Evolutionary conservation across 495 filamentous ascomycete genomes (phyloP).

Genomic region (Penicillium roqueforti): DNA sequence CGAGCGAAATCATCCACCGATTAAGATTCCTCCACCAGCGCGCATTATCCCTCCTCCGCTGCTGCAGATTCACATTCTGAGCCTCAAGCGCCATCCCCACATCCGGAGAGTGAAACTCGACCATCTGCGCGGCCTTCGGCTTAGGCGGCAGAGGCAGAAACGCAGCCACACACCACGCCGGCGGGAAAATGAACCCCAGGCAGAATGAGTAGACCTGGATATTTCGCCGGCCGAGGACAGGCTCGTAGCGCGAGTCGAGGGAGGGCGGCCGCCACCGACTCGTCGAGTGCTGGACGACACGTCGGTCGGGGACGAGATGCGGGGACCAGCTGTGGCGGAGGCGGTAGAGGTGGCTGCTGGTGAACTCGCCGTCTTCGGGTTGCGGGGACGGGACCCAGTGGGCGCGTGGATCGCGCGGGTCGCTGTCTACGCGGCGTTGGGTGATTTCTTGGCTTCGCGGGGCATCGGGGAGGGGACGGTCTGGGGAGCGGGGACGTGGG

Average conservation of each 20-base stretch:
- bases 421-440: conserved; percentile 28
- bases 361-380: conserved; percentile 15
- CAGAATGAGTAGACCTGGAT: conserved; percentile 84
- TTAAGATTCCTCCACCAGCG: conserved; percentile 93
- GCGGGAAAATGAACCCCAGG: conserved; percentile 79
- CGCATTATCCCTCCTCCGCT: conserved; percentile 70
- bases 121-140: conserved; percentile 30
- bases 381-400: conserved; percentile 39
- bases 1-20: conserved; percentile 76
- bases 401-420: conserved; percentile 43
- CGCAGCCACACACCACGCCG: conserved; percentile 84
- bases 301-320: conserved; percentile 62
- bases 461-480: too few species aligned
- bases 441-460: too few species aligned
- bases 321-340: conserved; percentile 64
- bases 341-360: conserved; percentile 24
- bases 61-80: conserved; percentile 48
- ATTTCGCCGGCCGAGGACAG: conserved; percentile 63
- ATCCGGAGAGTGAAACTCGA: conserved; percentile 27
- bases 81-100: conserved; percentile 46
- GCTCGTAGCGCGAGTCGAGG: conserved; percentile 56
- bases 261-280: conserved; percentile 66
- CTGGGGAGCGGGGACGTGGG: conserved; percentile 14
- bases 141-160: conserved; percentile 71
- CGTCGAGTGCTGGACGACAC: conserved; percentile 29